A percentile compares a stretch with the other conserved stretches of the same genome.
phyloP scores from a whole-genome alignment of 495 filamentous ascomycete species.

The Neurospora tetrasperma region DNA sequence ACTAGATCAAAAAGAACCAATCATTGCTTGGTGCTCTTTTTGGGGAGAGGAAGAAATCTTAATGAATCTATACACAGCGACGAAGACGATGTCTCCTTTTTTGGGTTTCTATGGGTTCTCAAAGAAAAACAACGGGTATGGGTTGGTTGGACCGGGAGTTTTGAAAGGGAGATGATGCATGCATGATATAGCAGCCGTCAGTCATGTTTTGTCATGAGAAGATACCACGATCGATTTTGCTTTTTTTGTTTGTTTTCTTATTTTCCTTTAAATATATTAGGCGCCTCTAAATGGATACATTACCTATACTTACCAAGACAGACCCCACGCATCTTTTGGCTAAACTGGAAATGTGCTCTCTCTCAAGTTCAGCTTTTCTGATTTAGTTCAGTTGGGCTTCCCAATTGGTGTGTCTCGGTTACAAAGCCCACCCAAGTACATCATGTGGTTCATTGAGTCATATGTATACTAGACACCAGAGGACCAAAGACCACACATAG shows the following conservation, averaged over 20 bases:
- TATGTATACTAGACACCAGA: background rate
- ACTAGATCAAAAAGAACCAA: background rate
- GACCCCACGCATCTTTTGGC: background rate
- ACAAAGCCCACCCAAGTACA: background rate
- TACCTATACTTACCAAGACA: background rate
- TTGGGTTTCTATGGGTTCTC: background rate
- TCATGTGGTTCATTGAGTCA: background rate
- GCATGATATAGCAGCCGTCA: background rate
- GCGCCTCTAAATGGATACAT: background rate
- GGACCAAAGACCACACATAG: background rate
- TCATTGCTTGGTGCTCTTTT: background rate
- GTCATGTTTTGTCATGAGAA: background rate
- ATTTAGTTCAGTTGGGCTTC: background rate
- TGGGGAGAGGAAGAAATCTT: background rate
- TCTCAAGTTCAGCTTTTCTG: background rate
- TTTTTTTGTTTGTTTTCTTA: background rate
- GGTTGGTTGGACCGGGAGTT: background rate
- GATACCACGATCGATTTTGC: background rate
- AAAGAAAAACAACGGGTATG: background rate
- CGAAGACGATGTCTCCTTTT: background rate
- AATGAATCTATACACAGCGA: background rate
- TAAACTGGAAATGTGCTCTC: background rate
- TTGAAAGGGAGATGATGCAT: constrained; percentile 8
- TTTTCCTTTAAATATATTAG: background rate
- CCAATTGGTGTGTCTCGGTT: background rate